Evolutionary conservation across 2,329 filamentous ascomycete species (phyloP).

Genomic region (Neonectria sp.): DNA sequence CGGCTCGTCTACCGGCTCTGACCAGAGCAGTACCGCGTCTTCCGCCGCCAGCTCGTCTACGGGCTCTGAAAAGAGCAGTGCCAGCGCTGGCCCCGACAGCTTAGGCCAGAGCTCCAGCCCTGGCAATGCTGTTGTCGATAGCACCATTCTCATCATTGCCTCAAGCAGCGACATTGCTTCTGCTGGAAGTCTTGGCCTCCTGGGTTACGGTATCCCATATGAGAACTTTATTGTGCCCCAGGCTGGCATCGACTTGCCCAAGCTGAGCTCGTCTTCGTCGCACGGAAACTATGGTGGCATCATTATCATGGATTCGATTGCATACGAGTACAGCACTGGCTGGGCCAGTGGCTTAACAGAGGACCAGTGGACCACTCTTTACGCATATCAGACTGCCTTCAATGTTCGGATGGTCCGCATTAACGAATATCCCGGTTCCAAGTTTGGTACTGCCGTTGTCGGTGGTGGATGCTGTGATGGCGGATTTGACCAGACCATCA

Average conservation of each 20-base stretch:
- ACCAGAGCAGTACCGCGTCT: no score
- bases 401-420: slow-evolving; percentile 36
- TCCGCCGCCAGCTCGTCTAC: no score
- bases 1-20: no score
- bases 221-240: slow-evolving; percentile 28
- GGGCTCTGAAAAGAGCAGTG: no score
- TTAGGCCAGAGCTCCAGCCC: no score
- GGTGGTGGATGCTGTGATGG: slow-evolving; percentile 11
- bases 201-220: slow-evolving; percentile 35
- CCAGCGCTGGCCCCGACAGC: no score
- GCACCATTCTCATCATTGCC: slow-evolving; percentile 24
- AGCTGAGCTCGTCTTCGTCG: slow-evolving; percentile 20
- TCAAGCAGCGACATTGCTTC: not conserved
- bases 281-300: slow-evolving; percentile 30
- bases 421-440: slow-evolving; percentile 34
- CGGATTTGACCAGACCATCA: slow-evolving; percentile 29
- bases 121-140: slow-evolving; percentile 2
- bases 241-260: slow-evolving; percentile 26
- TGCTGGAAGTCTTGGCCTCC: slow-evolving; percentile 24
- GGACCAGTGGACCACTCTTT: slow-evolving; percentile 30
- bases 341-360: slow-evolving; percentile 34
- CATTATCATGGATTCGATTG: slow-evolving; percentile 27
- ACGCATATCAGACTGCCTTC: slow-evolving; percentile 32
- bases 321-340: slow-evolving; percentile 30
- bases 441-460: slow-evolving; percentile 29